Evolutionary conservation across 2,329 filamentous ascomycete species (phyloP).

Genomic region (Diaporthe citrichinensis): DNA sequence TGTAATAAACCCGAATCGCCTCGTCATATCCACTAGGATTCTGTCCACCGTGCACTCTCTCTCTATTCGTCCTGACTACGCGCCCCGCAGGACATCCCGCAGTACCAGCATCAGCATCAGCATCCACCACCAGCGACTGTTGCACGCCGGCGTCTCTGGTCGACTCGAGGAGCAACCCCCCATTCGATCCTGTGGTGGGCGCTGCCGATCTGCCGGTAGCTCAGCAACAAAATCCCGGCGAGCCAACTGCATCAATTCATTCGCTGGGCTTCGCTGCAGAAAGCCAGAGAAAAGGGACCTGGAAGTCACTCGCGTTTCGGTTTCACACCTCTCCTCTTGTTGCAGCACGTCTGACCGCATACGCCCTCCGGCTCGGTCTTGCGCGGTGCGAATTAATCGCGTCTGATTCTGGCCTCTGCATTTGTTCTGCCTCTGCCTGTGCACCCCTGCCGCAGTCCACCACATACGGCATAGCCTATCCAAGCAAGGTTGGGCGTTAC

Average conservation of each 20-base stretch:
- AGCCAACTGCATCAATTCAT: neutral
- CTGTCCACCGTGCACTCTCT: neutral
- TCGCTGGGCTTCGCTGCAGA: neutral
- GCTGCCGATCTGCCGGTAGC: constrained; percentile 22
- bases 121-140: neutral
- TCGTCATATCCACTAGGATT: constrained; percentile 6
- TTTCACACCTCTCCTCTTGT: neutral
- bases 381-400: constrained; percentile 8
- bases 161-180: neutral
- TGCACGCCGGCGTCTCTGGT: neutral
- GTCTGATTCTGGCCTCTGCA: neutral
- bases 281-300: neutral
- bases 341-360: constrained; percentile 29
- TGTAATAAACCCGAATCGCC: constrained; percentile 6
- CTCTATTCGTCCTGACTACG: constrained; percentile 11
- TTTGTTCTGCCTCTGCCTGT: neutral
- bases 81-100: constrained; percentile 5
- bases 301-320: constrained; percentile 19
- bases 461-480: constrained; percentile 9
- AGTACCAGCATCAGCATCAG: neutral
- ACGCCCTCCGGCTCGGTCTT: constrained; percentile 11
- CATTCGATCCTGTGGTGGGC: neutral
- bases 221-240: constrained; percentile 24
- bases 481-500: constrained; percentile 29
- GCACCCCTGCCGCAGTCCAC: neutral